A percentile compares a stretch with the other conserved stretches of the same genome.
These are phyloP conservation scores for Apiospora rasikravindrae DNA, from an alignment of 2,329 filamentous ascomycete species.

Conservation along the genomic window DNA sequence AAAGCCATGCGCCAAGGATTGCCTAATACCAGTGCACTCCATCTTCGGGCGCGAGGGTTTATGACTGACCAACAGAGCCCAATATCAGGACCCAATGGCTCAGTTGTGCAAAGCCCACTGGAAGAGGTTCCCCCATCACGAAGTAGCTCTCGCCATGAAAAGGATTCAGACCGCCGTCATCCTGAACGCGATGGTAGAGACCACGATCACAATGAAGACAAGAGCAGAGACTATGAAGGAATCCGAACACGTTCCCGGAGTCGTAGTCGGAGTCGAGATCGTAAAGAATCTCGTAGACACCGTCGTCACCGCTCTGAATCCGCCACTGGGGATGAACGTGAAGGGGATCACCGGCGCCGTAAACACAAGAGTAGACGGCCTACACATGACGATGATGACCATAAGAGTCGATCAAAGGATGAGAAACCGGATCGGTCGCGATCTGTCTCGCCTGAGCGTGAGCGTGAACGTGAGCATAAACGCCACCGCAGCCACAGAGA, in stretches of 20 bases:
- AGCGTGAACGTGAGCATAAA: constrained; percentile 41
- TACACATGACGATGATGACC: constrained; percentile 53
- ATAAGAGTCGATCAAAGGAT: constrained; percentile 43
- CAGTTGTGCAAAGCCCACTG: constrained; percentile 38
- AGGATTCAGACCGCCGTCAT: constrained; percentile 41
- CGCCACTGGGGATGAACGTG: constrained; percentile 50
- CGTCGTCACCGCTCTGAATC: constrained; percentile 62
- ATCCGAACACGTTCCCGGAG: constrained; percentile 39
- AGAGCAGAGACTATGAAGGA: constrained; percentile 36
- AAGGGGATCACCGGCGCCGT: constrained; percentile 57
- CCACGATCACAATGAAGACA: constrained; percentile 35
- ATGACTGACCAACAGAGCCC: constrained; percentile 47
- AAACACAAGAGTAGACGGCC: constrained; percentile 52
- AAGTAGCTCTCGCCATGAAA: constrained; percentile 53
- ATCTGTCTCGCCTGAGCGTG: constrained; percentile 64
- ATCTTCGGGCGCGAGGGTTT: constrained; percentile 61
- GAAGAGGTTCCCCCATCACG: constrained; percentile 47
- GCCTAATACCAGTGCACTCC: constrained; percentile 78
- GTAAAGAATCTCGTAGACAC: constrained; percentile 54
- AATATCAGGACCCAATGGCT: constrained; percentile 38
- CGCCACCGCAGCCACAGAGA: constrained; percentile 28
- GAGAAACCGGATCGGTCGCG: constrained; percentile 61
- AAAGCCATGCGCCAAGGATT: constrained; percentile 92
- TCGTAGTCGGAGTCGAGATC: constrained; percentile 49
- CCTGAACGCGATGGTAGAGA: constrained; percentile 43